A percentile compares a stretch with the other conserved stretches of the same genome.
These are phyloP conservation scores for peach (Prunus persica) DNA, from an alignment of 306 rosid genomes.

Conservation along the genomic window DNA sequence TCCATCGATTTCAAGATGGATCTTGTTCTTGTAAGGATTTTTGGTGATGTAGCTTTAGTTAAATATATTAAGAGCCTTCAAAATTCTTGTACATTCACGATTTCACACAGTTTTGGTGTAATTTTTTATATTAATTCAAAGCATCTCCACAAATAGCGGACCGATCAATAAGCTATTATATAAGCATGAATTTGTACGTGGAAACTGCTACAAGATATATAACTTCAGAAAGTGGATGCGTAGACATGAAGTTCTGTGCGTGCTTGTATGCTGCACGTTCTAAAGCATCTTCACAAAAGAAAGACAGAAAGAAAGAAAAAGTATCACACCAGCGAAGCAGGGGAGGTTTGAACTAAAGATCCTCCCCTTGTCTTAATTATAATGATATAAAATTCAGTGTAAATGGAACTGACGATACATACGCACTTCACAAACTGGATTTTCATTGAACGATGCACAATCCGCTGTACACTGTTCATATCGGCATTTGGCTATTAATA, in stretches of 20 bases:
- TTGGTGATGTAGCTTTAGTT: conserved; percentile 15
- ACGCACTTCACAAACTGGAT: no score
- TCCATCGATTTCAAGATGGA: conserved; percentile 24
- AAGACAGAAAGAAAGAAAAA: not conserved
- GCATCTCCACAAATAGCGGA: not conserved
- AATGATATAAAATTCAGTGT: no score
- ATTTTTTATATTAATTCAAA: not conserved
- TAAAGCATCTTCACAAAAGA: not conserved
- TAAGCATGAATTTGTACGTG: not conserved
- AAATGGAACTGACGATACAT: no score
- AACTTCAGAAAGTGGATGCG: not conserved
- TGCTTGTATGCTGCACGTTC: not conserved
- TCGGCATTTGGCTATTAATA: no score
- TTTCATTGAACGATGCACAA: no score
- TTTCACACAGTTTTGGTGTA: not conserved
- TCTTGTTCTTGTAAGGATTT: conserved; percentile 27
- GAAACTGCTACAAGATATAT: not conserved
- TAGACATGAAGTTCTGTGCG: not conserved
- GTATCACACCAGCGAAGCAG: no score
- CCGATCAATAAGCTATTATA: not conserved
- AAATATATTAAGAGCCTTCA: not conserved
- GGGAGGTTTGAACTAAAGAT: no score
- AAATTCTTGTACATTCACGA: not conserved
- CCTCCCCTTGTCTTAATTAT: no score
- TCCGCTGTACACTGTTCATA: no score